phyloP scores from a whole-genome alignment of 2,329 filamentous ascomycete genomes.

The Orbilia blumenaviensis region DNA sequence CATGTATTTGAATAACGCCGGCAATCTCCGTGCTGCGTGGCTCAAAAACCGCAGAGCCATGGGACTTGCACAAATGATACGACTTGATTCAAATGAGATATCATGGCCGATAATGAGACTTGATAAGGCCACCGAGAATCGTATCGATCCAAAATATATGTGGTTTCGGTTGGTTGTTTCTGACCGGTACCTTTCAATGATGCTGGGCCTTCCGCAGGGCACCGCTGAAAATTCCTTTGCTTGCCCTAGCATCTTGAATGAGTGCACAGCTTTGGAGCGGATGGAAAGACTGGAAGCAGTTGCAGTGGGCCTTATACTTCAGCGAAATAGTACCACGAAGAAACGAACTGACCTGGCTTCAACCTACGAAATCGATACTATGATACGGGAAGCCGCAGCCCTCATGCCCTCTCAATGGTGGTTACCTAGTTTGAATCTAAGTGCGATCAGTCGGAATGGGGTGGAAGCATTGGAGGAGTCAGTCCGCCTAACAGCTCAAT shows the following conservation, averaged over 20 bases:
- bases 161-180: slow-evolving; percentile 64
- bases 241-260: slow-evolving; percentile 56
- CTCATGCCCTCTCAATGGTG: slow-evolving; percentile 65
- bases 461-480: slow-evolving; percentile 59
- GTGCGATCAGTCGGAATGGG: slow-evolving; percentile 35
- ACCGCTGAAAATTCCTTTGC: slow-evolving; percentile 62
- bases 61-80: slow-evolving; percentile 64
- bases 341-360: slow-evolving; percentile 61
- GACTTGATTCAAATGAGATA: slow-evolving; percentile 63
- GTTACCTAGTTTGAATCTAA: slow-evolving; percentile 59
- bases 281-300: slow-evolving; percentile 64
- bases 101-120: slow-evolving; percentile 58
- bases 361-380: slow-evolving; percentile 64
- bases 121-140: slow-evolving; percentile 57
- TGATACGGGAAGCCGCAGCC: slow-evolving; percentile 63
- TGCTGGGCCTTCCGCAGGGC: slow-evolving; percentile 64
- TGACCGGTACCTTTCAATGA: slow-evolving; percentile 65
- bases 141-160: slow-evolving; percentile 60
- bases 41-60: slow-evolving; percentile 64
- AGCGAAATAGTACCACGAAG: slow-evolving; percentile 63
- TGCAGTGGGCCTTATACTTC: slow-evolving; percentile 64
- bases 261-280: slow-evolving; percentile 62
- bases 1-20: slow-evolving; percentile 64
- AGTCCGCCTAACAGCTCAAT: slow-evolving; percentile 63
- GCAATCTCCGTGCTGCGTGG: slow-evolving; percentile 66